Conservation (phyloP, 305 asterid genomes). For the Rubia peregrina region DNA sequence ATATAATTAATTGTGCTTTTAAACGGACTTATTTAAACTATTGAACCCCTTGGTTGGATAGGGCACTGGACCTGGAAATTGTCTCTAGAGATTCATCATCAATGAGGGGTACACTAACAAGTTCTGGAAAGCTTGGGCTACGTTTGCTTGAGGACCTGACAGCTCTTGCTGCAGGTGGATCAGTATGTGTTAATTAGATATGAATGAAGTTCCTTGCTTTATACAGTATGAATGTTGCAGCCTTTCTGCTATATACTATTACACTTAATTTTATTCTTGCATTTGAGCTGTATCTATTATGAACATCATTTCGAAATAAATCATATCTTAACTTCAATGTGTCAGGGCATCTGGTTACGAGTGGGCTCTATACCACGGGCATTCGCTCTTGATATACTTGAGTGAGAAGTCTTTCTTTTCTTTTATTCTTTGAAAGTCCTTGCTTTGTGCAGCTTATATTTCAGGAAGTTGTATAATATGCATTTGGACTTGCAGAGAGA, state of each 20-base stretch:
- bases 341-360: slow-evolving; percentile 85
- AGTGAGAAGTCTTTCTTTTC: slow-evolving; percentile 50
- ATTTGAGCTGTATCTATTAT: slow-evolving; percentile 6
- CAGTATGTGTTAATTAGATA: slow-evolving; percentile 80
- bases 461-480: background rate
- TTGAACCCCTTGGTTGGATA: slow-evolving; percentile 30
- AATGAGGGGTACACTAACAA: slow-evolving; percentile 56
- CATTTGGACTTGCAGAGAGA: background rate
- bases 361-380: slow-evolving; percentile 77
- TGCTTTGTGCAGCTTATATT: background rate
- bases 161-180: slow-evolving; percentile 99
- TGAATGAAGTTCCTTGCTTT: slow-evolving; percentile 24
- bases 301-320: background rate
- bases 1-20: background rate
- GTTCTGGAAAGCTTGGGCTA: slow-evolving; percentile 86
- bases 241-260: background rate
- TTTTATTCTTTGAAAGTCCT: slow-evolving; percentile 12
- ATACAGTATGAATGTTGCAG: slow-evolving; percentile 6
- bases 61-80: slow-evolving; percentile 77
- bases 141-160: slow-evolving; percentile 95
- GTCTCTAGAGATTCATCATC: slow-evolving; percentile 55
- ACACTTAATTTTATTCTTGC: slow-evolving; percentile 2
- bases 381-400: slow-evolving; percentile 91
- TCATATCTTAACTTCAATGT: slow-evolving; percentile 22
- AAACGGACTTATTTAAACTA: background rate